Evolutionary conservation across 2,329 filamentous ascomycete genomes (phyloP), one percentile per base, ranked within the genome.

Genomic region (Alternaria hordeiaustralica): DNA sequence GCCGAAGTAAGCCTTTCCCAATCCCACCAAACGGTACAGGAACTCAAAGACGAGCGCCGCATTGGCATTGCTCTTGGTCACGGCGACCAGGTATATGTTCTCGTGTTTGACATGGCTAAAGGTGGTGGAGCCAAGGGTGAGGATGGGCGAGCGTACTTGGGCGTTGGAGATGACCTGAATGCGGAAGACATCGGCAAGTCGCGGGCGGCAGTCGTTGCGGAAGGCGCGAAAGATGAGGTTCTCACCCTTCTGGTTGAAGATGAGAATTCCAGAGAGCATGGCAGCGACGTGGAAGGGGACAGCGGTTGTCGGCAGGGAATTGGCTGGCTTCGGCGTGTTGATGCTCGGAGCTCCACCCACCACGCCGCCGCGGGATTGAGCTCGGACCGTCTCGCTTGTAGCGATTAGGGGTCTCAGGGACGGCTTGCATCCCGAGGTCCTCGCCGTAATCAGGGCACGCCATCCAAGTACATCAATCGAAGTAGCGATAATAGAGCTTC

Each of bases 101-200:
- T 99, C 96, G 83, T 97, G 95, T 82, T 97, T 97, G 83, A 99
- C 95, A 89, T 99, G 96, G 85, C 94, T 97, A 82, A 99, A 99
- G 50, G 96, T 99, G 60, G 96, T 99, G 80, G 93, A 97, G 69
- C 96, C 96, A 61, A 99, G 89, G 5, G 96, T 99, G 74, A 99
- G 87, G 82, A 99, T 98, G 63, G 96, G 96, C 71, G 96, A 98
- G 71, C 96, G 93, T 64, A 99, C 96, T 81, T 97, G 94, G 57
- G 96, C 91, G 81, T 99, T 99, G 74, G 94, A 97, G 81, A 99
- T 98, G 84, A 99, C 95, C 80, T 99, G 96, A 81, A 99, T 99
- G 82, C 96, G 94, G 84, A 99, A 99, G 84, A 99, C 95, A 80
- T 99, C 96, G 83, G 96, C 96, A 69, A 99, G 92, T 57, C 96